Evolutionary conservation across 306 rosid species (phyloP), one percentile per base, ranked within the genome.

Genomic region (peach (Prunus persica)): DNA sequence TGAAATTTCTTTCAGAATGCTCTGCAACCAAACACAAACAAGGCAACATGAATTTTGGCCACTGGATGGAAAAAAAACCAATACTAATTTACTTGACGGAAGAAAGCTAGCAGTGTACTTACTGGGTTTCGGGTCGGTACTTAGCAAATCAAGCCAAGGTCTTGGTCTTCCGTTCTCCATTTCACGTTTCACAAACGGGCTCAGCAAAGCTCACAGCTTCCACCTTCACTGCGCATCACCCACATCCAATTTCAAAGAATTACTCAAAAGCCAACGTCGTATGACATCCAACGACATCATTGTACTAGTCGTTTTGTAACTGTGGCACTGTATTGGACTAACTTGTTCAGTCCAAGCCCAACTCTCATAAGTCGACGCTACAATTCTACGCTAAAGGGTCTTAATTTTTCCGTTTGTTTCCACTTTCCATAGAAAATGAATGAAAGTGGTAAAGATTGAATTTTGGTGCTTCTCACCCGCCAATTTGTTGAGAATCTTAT

Each of bases 21-120:
- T 30, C 47, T 27, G 75, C 64, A 54, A 52, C 75, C 64, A 32
- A 71, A 52, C 75, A 52, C 64, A 52, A 71, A 52, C 75, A 52
- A 7, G 57, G 57, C 5, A 6, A 15, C 19, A 64, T 13, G 20
- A 30, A 64, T 28, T 9, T 64, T 30, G 68, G n/a, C n/a, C 27
- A 61, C 41, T 27, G 0, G 4, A 61, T 13, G 34, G 41, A 61
- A 27, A 61, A 38, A 47, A 47, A 47, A 47, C 52, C 15, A 47
- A 47, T 47, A 47, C 16, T 4, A 10, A 47, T 13, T 47, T 13
- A 47, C 12, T 12, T 47, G 43, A 38, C 15, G 9, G 9, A 47
- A 1, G 65, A 27, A 61, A 25, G 38, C 16, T 61, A 61, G 19
- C 65, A 61, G 41, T 13, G 11, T 25, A 61, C 65, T 61, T 61